Evolutionary conservation across 2,329 filamentous ascomycete species (phyloP).

Genomic region (Simplicillium sp.): DNA sequence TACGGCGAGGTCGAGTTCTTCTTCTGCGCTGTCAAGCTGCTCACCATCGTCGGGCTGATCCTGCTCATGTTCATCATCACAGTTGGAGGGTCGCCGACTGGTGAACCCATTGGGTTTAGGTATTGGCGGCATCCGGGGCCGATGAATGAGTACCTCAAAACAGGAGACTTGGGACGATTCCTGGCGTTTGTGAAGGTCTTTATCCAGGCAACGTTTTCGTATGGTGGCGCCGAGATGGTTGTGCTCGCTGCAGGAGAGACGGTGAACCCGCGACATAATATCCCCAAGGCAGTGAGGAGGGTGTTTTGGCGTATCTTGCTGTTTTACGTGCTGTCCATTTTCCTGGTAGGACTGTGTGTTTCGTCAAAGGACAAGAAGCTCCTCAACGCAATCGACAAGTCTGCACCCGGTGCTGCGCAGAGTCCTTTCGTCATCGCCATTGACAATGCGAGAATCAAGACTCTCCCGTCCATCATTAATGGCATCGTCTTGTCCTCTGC

Average conservation of each 20-base stretch:
- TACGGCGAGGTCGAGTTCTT: slow-evolving; percentile 46
- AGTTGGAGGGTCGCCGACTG: slow-evolving; percentile 32
- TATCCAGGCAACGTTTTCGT: slow-evolving; percentile 37
- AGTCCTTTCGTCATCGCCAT: slow-evolving; percentile 53
- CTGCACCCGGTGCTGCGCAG: slow-evolving; percentile 27
- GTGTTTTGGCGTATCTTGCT: slow-evolving; percentile 25
- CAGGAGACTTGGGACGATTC: slow-evolving; percentile 27
- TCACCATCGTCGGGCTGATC: slow-evolving; percentile 38
- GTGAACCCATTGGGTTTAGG: slow-evolving; percentile 33
- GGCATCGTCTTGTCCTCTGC: slow-evolving; percentile 49
- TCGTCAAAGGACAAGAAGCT: slow-evolving; percentile 25
- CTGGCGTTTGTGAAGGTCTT: slow-evolving; percentile 34
- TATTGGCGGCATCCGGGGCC: slow-evolving; percentile 34
- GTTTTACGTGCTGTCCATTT: slow-evolving; percentile 25
- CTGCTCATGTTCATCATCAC: slow-evolving; percentile 39
- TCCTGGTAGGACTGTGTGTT: slow-evolving; percentile 27
- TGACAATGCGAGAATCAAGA: slow-evolving; percentile 31
- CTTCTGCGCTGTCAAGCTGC: slow-evolving; percentile 38
- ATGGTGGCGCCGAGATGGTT: slow-evolving; percentile 30
- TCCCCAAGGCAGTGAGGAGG: slow-evolving; percentile 22
- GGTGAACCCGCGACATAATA: slow-evolving; percentile 22
- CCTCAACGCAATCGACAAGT: slow-evolving; percentile 37
- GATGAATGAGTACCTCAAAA: slow-evolving; percentile 29
- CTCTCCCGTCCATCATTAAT: slow-evolving; percentile 42
- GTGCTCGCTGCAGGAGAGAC: slow-evolving; percentile 27